These are phyloP conservation scores for Myxozyma lipomycoides DNA, from an alignment of 805 yeast genomes.

Conservation along the genomic window DNA sequence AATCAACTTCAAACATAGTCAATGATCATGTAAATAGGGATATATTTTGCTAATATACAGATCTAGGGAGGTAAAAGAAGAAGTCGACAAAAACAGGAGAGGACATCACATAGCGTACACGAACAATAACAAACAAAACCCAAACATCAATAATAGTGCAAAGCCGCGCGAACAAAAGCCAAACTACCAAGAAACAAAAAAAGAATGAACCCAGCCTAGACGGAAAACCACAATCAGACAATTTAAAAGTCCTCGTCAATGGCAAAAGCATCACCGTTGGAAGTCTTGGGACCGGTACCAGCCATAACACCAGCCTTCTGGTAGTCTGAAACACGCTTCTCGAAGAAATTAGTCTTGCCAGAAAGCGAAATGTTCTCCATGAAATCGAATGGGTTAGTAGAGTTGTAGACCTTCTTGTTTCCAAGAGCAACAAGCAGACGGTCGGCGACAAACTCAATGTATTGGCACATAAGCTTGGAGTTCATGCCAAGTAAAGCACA, in stretches of 20 bases:
- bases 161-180: background rate
- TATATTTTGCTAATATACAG: background rate
- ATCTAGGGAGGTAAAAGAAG: background rate
- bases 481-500: constrained; percentile 94
- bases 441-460: constrained; percentile 96
- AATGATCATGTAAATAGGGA: background rate
- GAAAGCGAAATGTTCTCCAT: constrained; percentile 98
- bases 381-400: constrained; percentile 91
- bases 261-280: constrained; percentile 53
- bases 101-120: background rate
- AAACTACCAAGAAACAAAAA: background rate
- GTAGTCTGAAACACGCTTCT: constrained; percentile 97
- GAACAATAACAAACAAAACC: background rate
- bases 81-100: no score
- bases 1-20: no score
- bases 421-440: constrained; percentile 89
- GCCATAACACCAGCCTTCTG: constrained; percentile 99
- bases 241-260: constrained; percentile 90
- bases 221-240: background rate
- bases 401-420: constrained; percentile 81
- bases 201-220: background rate
- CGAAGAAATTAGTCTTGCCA: constrained; percentile 98
- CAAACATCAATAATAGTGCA: no score
- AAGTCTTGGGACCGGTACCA: constrained; percentile 43
- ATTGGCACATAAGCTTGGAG: constrained; percentile 89